Evolutionary conservation across 148 eudicot species (phyloP).

Genomic region (Oxyria digyna): DNA sequence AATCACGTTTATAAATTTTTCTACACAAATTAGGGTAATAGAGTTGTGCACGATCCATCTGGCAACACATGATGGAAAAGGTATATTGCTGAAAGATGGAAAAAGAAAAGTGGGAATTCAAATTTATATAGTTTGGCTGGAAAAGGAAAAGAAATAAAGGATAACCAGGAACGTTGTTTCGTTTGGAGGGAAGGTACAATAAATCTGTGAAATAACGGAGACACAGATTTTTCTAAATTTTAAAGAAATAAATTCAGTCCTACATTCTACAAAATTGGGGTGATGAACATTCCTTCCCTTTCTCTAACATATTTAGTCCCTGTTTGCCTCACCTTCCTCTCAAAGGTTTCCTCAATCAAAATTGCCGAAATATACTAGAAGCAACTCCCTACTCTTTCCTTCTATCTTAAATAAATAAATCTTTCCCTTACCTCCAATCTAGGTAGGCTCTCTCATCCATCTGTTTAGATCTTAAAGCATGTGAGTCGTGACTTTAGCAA

Average conservation of each 20-base stretch:
- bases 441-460: not conserved
- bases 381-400: not conserved
- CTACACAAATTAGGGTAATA: too few relatives aligned
- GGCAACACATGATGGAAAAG: too few relatives aligned
- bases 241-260: not conserved
- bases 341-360: not conserved
- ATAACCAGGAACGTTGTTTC: not conserved
- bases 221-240: not conserved
- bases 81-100: too few relatives aligned
- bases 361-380: not conserved
- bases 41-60: too few relatives aligned
- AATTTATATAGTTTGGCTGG: not conserved
- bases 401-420: too few relatives aligned
- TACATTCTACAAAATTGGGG: not conserved
- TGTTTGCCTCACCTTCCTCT: not conserved
- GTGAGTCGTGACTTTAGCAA: not conserved
- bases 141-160: not conserved
- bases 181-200: not conserved
- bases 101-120: not conserved
- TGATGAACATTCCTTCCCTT: not conserved
- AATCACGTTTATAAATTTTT: too few relatives aligned
- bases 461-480: not conserved
- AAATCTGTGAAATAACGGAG: not conserved
- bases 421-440: not conserved
- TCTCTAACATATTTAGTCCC: not conserved